Conservation (phyloP, 192 early-diverging fungal species). For the Irineochytrium annulatum region DNA sequence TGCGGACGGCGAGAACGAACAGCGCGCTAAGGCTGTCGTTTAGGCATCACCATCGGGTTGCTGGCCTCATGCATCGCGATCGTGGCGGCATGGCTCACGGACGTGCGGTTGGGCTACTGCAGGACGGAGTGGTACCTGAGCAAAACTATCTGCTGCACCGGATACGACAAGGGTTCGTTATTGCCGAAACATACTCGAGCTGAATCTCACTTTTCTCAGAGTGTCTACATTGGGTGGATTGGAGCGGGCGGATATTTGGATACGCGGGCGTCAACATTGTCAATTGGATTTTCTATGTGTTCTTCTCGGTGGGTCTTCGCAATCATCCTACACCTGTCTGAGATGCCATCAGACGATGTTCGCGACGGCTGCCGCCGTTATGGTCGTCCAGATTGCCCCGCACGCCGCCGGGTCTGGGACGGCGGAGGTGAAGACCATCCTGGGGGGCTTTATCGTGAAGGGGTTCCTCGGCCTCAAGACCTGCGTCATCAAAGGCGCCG, state of each 20-base stretch:
- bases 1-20: neutral
- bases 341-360: conserved; percentile 51
- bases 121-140: conserved; percentile 81
- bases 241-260: conserved; percentile 60
- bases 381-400: conserved; percentile 75
- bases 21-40: neutral
- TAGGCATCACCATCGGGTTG: conserved; percentile 63
- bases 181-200: too few relatives aligned
- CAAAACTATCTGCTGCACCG: conserved; percentile 84
- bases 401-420: conserved; percentile 95
- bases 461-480: conserved; percentile 83
- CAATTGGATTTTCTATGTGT: conserved; percentile 77
- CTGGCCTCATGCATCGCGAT: conserved; percentile 88
- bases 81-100: conserved; percentile 82
- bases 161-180: conserved; percentile 6
- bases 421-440: conserved; percentile 89
- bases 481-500: conserved; percentile 79
- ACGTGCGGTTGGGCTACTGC: conserved; percentile 84
- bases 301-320: conserved; percentile 47
- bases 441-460: conserved; percentile 90
- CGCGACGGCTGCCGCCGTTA: conserved; percentile 65
- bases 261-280: conserved; percentile 49
- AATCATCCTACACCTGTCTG: conserved; percentile 11
- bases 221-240: conserved; percentile 70
- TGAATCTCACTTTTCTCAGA: conserved; percentile 36